These are phyloP conservation scores for Ramularia endophylla DNA, from an alignment of 2,329 filamentous ascomycete genomes.

Conservation along the genomic window DNA sequence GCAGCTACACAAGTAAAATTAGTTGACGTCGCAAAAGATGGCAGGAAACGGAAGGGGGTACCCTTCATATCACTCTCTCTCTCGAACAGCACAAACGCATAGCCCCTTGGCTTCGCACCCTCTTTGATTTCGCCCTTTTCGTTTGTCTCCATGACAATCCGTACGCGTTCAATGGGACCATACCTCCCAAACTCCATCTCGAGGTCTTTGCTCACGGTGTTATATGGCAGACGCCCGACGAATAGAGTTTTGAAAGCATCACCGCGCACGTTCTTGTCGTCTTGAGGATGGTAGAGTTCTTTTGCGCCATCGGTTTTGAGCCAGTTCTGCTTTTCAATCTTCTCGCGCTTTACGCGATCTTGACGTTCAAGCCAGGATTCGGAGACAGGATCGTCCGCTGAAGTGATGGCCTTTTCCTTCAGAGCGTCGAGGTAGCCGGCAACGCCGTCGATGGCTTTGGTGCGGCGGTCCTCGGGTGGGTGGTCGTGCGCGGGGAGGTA, in stretches of 20 bases:
- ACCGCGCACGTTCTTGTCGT: constrained; percentile 83
- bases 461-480: constrained; percentile 75
- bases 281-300: constrained; percentile 66
- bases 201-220: constrained; percentile 80
- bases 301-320: constrained; percentile 59
- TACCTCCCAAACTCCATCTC: constrained; percentile 91
- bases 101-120: constrained; percentile 52
- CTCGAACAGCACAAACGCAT: constrained; percentile 96
- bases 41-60: constrained; percentile 51
- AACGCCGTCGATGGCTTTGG: constrained; percentile 65
- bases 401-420: constrained; percentile 63
- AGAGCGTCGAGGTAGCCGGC: constrained; percentile 69
- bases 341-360: constrained; percentile 78
- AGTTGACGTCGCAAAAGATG: no score
- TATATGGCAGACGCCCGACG: constrained; percentile 83
- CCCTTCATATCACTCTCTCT: constrained; percentile 99
- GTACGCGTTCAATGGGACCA: constrained; percentile 85
- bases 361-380: constrained; percentile 90
- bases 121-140: constrained; percentile 57
- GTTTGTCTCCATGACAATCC: constrained; percentile 69
- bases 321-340: constrained; percentile 61
- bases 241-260: constrained; percentile 96
- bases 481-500: constrained; percentile 81
- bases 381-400: constrained; percentile 53
- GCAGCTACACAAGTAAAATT: constrained; percentile 61